Percentiles rank a stretch among this genome's conserved stretches.
phyloP scores from a whole-genome alignment of 208 protist species.

The Crithidia expoeki region DNA sequence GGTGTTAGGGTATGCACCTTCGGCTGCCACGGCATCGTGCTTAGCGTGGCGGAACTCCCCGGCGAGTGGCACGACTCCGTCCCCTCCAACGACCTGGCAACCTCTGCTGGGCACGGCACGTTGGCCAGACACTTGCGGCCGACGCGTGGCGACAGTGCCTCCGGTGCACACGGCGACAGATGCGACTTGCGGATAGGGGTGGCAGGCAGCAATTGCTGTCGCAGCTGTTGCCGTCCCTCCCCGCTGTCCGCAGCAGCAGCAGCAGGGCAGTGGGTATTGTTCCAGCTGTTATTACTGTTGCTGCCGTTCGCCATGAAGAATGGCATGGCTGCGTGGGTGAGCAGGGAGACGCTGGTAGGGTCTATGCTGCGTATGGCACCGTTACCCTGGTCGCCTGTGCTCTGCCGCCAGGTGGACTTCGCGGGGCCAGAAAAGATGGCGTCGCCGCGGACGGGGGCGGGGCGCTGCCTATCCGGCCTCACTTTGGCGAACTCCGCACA shows the following conservation, averaged over 20 bases:
- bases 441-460: background rate
- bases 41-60: background rate
- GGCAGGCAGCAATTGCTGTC: too few relatives aligned
- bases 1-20: conserved; percentile 16
- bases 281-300: background rate
- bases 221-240: background rate
- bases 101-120: background rate
- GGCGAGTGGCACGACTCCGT: background rate
- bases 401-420: background rate
- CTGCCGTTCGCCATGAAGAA: background rate
- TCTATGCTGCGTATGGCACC: background rate
- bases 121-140: background rate
- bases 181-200: background rate
- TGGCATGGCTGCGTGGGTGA: background rate
- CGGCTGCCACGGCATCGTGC: background rate
- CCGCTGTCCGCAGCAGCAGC: background rate
- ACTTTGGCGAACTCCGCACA: conserved; percentile 9
- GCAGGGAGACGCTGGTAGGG: background rate
- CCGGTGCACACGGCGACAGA: background rate
- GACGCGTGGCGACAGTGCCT: background rate
- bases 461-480: conserved; percentile 5
- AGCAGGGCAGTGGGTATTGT: background rate
- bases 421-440: background rate
- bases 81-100: background rate
- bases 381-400: background rate